phyloP scores from a whole-genome alignment of 2,329 filamentous ascomycete genomes.

The Amesomyces nigricolor region DNA sequence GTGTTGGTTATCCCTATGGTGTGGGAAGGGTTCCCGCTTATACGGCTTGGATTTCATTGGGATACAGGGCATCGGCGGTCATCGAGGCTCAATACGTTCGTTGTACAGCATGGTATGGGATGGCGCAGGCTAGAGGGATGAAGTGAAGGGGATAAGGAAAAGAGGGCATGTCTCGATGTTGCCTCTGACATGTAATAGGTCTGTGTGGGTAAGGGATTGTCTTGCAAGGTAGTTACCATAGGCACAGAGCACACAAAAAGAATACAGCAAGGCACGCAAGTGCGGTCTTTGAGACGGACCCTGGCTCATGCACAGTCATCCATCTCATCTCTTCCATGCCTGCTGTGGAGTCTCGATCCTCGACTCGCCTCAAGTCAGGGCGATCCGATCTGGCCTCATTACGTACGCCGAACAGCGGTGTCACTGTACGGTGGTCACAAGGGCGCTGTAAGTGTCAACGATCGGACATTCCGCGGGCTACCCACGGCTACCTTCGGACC shows the following conservation, averaged over 20 bases:
- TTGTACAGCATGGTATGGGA: neutral
- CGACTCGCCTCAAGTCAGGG: neutral
- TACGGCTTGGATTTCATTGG: too few relatives aligned
- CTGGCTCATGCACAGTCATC: neutral
- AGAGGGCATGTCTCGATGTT: too few relatives aligned
- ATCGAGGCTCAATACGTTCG: neutral
- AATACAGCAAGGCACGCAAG: neutral
- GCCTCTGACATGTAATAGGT: too few relatives aligned
- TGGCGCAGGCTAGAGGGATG: neutral
- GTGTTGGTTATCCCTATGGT: too few relatives aligned
- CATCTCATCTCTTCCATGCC: neutral
- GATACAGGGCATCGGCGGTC: neutral
- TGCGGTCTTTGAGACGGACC: neutral
- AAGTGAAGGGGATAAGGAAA: neutral
- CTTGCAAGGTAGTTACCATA: too few relatives aligned
- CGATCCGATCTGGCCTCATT: conserved; percentile 3
- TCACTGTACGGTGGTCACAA: conserved; percentile 12
- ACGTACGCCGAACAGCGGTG: conserved; percentile 14
- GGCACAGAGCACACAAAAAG: neutral
- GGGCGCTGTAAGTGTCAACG: neutral
- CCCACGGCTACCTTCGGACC: conserved; percentile 19
- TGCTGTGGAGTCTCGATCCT: neutral
- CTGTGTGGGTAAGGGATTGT: too few relatives aligned
- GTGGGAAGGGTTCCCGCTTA: too few relatives aligned
- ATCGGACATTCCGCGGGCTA: conserved; percentile 11